Evolutionary conservation across 2,329 filamentous ascomycete species (phyloP).

Genomic region (Arthrobotrys megalospora): DNA sequence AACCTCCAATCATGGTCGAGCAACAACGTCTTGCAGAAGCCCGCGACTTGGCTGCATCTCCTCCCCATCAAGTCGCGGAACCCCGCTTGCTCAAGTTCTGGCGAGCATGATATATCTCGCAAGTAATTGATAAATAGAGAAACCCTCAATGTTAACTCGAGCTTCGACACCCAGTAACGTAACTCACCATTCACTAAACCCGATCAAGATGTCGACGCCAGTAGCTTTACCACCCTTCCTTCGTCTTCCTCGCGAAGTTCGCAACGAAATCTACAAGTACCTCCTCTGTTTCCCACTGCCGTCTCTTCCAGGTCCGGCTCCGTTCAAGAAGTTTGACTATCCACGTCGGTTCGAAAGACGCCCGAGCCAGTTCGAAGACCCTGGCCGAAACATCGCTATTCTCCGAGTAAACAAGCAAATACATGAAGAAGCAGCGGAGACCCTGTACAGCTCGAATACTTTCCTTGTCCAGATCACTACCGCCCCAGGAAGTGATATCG

Average conservation of each 20-base stretch:
- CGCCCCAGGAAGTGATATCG: background rate
- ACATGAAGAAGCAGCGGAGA: background rate
- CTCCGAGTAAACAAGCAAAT: background rate
- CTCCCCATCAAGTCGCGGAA: no score
- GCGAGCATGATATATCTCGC: no score
- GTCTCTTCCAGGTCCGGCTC: background rate
- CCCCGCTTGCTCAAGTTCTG: no score
- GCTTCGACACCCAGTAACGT: no score
- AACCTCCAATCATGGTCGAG: no score
- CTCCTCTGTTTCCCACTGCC: conserved; percentile 4
- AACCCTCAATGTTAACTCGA: no score
- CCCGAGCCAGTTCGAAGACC: background rate
- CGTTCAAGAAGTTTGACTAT: background rate
- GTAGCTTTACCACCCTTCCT: conserved; percentile 20
- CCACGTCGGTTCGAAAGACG: background rate
- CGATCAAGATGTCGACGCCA: no score
- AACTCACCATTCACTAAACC: no score
- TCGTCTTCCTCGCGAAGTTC: conserved; percentile 37
- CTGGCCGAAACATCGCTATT: background rate
- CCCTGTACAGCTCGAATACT: conserved; percentile 11
- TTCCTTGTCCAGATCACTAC: conserved; percentile 16
- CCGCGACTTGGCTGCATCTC: no score
- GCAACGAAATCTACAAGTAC: conserved; percentile 42
- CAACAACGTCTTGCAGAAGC: no score
- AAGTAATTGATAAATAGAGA: no score